Base-by-base conservation (phyloP, 1,284 basidiomycete genomes). In the Boletus sp. region DNA sequence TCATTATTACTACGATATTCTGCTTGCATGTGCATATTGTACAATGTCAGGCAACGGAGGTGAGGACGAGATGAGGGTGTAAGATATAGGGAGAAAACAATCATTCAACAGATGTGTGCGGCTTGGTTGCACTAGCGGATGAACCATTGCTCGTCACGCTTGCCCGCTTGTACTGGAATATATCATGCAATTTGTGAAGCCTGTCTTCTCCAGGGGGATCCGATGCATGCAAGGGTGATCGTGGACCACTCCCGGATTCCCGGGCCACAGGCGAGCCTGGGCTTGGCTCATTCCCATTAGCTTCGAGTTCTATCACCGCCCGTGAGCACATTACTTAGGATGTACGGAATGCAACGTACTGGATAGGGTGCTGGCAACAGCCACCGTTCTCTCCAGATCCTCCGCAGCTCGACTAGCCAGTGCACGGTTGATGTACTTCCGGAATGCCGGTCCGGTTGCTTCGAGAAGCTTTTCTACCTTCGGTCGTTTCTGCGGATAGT, bases 391-490 rank as follows among this genome's bases (percentile, higher is more conserved):
- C 68, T 94, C 92, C 62, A 89, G 81, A 67, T 94, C 92, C 67
- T 95, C 92, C 7, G 89, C 88, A 18, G 91, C 91, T 57, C 93
- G 83, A 69, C 84, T 92, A 0, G 91, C 90, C 24, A 93, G 73
- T 7, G 91, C 91, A 56, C 91, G 83, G 42, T 85, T 89, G 65
- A 93, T 92, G 65, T 93, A 93, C 71, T 92, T 92, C 55, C 88
- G 81, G 77, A 93, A 93, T 2, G 88, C 88, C 29, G 90, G 82
- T 2, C 90, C 90, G 2, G 91, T 92, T 4, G 87, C 84, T 67
- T 93, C 89, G 7, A 94, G 78, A 76, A 94, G 82, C 68, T 91
- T 88, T 65, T 95, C 92, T 18, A 98, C 92, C 58, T 89, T 88
- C 6, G 84, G 78, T 67, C 88, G 85, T 72, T 96, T 95, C 64